Evolutionary conservation across 2,329 filamentous ascomycete species (phyloP).

Genomic region (Teratosphaeria gauchensis): DNA sequence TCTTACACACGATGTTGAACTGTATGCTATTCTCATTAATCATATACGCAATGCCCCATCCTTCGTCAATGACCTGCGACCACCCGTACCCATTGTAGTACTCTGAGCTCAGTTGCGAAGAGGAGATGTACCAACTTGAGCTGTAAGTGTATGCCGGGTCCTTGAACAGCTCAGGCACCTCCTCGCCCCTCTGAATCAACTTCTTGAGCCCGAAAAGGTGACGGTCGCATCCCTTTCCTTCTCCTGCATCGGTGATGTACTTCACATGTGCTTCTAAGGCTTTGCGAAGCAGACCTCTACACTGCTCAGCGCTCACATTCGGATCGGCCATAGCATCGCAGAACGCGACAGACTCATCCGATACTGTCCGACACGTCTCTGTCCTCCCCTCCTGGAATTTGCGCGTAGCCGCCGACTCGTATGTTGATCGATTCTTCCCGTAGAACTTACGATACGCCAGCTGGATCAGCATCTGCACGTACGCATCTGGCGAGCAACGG

Average conservation of each 20-base stretch:
- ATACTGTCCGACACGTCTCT: constrained; percentile 88
- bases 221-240: constrained; percentile 88
- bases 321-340: constrained; percentile 77
- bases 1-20: constrained; percentile 96
- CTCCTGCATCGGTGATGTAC: constrained; percentile 81
- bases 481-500: constrained; percentile 94
- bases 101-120: constrained; percentile 83
- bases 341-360: constrained; percentile 83
- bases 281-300: constrained; percentile 66
- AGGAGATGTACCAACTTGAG: constrained; percentile 79
- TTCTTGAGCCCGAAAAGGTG: constrained; percentile 98
- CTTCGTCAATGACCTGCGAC: constrained; percentile 93
- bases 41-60: constrained; percentile 98
- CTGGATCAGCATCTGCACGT: constrained; percentile 97
- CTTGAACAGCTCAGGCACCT: constrained; percentile 71
- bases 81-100: constrained; percentile 99
- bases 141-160: constrained; percentile 82
- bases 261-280: constrained; percentile 75
- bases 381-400: constrained; percentile 95
- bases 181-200: constrained; percentile 68
- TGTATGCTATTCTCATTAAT: constrained; percentile 98
- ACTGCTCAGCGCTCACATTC: constrained; percentile 51
- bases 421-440: constrained; percentile 92
- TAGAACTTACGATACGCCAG: constrained; percentile 99
- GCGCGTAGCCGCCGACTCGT: constrained; percentile 89